Conservation (phyloP, 1,139 yeast genomes). For the Suhomyces bokatorum region DNA sequence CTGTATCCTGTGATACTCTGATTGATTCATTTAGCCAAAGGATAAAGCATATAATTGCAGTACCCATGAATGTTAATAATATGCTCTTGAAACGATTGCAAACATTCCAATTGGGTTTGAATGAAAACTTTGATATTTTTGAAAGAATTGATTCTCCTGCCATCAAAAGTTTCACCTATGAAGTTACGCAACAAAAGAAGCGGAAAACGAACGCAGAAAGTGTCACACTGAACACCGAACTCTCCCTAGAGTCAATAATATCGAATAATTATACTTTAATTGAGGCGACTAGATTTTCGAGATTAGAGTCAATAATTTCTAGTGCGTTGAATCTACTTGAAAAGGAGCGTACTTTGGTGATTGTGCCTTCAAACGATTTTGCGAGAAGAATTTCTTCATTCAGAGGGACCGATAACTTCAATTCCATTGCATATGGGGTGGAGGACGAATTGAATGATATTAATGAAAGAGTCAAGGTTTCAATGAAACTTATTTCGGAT, state of each 20-base stretch:
- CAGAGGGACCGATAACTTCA: background rate
- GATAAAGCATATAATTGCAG: conserved; percentile 12
- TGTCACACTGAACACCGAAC: background rate
- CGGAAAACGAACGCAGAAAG: background rate
- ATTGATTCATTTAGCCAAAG: conserved; percentile 14
- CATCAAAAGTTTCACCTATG: background rate
- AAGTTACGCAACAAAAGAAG: background rate
- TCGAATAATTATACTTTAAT: conserved; percentile 6
- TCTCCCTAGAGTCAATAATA: conserved; percentile 5
- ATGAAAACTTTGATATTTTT: background rate
- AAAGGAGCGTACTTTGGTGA: conserved; percentile 33
- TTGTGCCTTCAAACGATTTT: conserved; percentile 22
- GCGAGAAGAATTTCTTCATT: background rate
- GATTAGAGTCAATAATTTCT: conserved; percentile 3
- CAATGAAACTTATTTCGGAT: conserved; percentile 6
- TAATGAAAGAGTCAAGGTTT: background rate
- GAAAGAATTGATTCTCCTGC: too few relatives aligned
- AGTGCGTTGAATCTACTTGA: background rate
- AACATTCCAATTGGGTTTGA: background rate
- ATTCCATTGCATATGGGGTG: conserved; percentile 3
- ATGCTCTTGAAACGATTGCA: too few relatives aligned
- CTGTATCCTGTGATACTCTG: conserved; percentile 7
- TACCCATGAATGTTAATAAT: conserved; percentile 3
- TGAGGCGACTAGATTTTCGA: conserved; percentile 1
- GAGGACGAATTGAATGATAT: conserved; percentile 5